Conservation (phyloP, 2,329 filamentous ascomycete species). For the Acrocalymma vagum region DNA sequence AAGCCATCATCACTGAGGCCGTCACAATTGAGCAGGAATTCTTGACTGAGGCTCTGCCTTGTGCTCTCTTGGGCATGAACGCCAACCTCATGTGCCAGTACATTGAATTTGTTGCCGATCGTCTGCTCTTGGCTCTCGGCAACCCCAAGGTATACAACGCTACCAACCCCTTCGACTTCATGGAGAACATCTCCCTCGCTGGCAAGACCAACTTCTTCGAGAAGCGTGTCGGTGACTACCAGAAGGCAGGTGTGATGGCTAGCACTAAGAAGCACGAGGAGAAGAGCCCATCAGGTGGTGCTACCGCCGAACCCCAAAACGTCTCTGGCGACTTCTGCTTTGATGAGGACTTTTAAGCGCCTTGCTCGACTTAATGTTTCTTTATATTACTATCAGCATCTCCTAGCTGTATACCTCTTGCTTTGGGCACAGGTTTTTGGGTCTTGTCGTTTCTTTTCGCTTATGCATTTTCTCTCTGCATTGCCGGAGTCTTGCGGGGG, state of each 20-base stretch:
- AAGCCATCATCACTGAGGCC: slow-evolving; percentile 92
- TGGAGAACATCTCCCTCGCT: slow-evolving; percentile 99
- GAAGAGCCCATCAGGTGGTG: slow-evolving; percentile 54
- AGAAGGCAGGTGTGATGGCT: slow-evolving; percentile 98
- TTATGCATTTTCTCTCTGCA: slow-evolving; percentile 39
- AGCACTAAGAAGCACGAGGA: slow-evolving; percentile 78
- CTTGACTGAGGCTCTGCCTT: slow-evolving; percentile 92
- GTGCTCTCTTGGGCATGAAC: slow-evolving; percentile 97
- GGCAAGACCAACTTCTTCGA: slow-evolving; percentile 99
- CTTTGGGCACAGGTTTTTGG: slow-evolving; percentile 32
- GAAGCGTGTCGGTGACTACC: slow-evolving; percentile 99
- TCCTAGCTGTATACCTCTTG: slow-evolving; percentile 35
- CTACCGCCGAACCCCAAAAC: slow-evolving; percentile 53
- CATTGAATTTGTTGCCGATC: slow-evolving; percentile 99
- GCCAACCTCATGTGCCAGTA: slow-evolving; percentile 98
- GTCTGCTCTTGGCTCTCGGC: slow-evolving; percentile 89
- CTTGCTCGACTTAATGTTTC: slow-evolving; percentile 16
- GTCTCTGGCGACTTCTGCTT: slow-evolving; percentile 83
- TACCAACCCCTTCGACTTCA: slow-evolving; percentile 98
- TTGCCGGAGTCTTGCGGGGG: slow-evolving; percentile 36
- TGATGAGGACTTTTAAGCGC: slow-evolving; percentile 91
- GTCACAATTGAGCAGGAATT: slow-evolving; percentile 98
- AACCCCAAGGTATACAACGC: slow-evolving; percentile 94
- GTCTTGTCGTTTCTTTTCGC: slow-evolving; percentile 29
- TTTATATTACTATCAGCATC: slow-evolving; percentile 23